Base-by-base conservation (phyloP, 2,329 filamentous ascomycete species). In the Fusarium sublunatum region DNA sequence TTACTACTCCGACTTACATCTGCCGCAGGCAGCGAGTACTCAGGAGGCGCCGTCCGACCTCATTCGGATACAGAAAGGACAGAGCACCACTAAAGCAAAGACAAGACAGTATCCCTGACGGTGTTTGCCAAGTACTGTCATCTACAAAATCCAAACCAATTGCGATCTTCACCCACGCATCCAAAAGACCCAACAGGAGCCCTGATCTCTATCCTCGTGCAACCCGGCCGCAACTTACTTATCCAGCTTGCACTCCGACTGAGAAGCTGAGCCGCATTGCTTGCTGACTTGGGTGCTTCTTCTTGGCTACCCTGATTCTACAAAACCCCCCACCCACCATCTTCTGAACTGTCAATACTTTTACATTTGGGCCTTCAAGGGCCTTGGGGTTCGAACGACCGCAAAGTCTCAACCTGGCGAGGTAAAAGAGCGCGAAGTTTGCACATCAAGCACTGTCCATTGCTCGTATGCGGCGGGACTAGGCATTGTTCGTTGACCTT, bases 291-390 rank as follows among this genome's bases (percentile, higher is more conserved):
- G 44, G 28, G 36, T 60, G 43, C 52, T 57, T 24, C 34, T 47
- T 51, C 42, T 12, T 42, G 34, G 34, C 28, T 50, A 35, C 44
- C 34, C 58, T 49, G 44, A 53, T 61, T 46, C 61, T 71, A 68
- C 67, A 70, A 71, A 71, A 48, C 67, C 67, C 64, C 68, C 68
- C 58, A 36, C 65, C 63, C 56, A 63, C 56, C 67, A 69, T 58
- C 60, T 53, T 49, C 58, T 46, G 41, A 47, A 40, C 35, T 58
- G 38, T 46, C 36, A 41, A 53, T 53, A 52, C 51, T 38, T 54
- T 39, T 59, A 32, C 40, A 24, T 59, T 65, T 64, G 35, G 55
- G 47, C 48, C 41, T 53, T 56, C 44, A 45, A 32, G 39, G 59
- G 35, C 40, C 35, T 56, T 45, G 56, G 49, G 39, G 49, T 35